Evolutionary conservation across 805 yeast genomes (phyloP), one percentile per base, ranked within the genome.

Genomic region (Huiozyma sinensis): DNA sequence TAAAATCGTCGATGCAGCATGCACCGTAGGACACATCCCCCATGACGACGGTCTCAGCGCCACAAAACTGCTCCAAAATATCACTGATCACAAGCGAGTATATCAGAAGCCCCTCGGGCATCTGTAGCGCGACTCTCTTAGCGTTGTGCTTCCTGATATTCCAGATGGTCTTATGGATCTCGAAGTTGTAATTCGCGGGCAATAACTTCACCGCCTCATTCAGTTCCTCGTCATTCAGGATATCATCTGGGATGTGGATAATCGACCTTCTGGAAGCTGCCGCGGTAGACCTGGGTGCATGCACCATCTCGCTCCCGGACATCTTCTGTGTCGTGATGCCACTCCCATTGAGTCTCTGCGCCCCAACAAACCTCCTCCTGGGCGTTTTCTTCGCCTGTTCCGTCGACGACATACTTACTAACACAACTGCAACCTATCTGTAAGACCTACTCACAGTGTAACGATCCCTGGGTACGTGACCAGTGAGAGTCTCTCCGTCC

Each of bases 21-120:
- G 98, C 98, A 37, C 98, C 98, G 57, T 92, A 92, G 0, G 97
- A 86, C 0, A 92, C 98, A 62, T 92, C 98, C 2, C 98, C 98
- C 98, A 92, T 92, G 2, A 90, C 92, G 1, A 92, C 70, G 0
- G 89, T 84, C 57, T 89, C 95, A 43, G 83, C 87, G 2, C 68
- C 64, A 60, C 97, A 89, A 54, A 92, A 90, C 62, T 89, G 95
- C 57, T 87, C 95, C 33, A 92, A 60, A 27, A 92, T 90, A 64
- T 92, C 98, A 4, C 95, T 75, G n/a, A 92, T 77, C 34, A 92
- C 75, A 47, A 95, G 71, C 0, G 97, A 81, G 59, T 89, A 92
- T 1, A 92, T 84, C 41, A 92, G 67, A 30, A 92, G 65, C 1
- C 98, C 98, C 64, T 92, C 98, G 1, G 98, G 98, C 95, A 92